Evolutionary conservation across 495 filamentous ascomycete species (phyloP).

Genomic region (Penicillium pancosmium): DNA sequence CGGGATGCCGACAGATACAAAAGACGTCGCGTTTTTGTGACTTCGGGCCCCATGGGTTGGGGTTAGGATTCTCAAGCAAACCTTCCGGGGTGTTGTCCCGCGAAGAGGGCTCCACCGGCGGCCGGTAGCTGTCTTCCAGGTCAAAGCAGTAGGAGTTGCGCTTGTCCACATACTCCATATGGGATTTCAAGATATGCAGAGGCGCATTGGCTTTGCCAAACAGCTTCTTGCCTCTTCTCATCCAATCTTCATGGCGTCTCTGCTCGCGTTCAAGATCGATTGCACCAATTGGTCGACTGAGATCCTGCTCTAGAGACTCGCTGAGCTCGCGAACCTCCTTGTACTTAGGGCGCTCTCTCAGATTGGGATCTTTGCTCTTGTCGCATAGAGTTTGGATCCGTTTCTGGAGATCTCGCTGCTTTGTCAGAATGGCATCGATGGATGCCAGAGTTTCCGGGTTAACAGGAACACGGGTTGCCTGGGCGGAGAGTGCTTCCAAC

Average conservation of each 20-base stretch:
- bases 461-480: conserved; percentile 78
- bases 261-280: conserved; percentile 94
- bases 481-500: conserved; percentile 82
- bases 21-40: conserved; percentile 78
- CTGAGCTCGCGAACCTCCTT: conserved; percentile 87
- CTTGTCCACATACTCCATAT: conserved; percentile 91
- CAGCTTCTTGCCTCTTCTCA: conserved; percentile 96
- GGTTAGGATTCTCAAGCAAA: conserved; percentile 51
- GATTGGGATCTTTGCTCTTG: conserved; percentile 71
- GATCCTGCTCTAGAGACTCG: conserved; percentile 72
- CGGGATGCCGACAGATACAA: conserved; percentile 90
- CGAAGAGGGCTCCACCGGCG: conserved; percentile 90
- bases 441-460: conserved; percentile 75
- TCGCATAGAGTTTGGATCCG: conserved; percentile 81
- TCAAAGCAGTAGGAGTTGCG: conserved; percentile 92
- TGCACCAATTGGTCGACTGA: conserved; percentile 89
- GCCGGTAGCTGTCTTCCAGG: conserved; percentile 82
- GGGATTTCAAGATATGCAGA: conserved; percentile 86
- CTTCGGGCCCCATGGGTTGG: conserved; percentile 50
- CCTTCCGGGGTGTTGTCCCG: conserved; percentile 79
- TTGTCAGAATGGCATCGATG: conserved; percentile 91
- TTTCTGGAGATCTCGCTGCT: conserved; percentile 92
- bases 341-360: conserved; percentile 83
- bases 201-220: conserved; percentile 99
- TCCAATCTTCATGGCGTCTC: conserved; percentile 98